Conservation (phyloP, 345 rosid genomes). For the Erysimum cheiranthoides region DNA sequence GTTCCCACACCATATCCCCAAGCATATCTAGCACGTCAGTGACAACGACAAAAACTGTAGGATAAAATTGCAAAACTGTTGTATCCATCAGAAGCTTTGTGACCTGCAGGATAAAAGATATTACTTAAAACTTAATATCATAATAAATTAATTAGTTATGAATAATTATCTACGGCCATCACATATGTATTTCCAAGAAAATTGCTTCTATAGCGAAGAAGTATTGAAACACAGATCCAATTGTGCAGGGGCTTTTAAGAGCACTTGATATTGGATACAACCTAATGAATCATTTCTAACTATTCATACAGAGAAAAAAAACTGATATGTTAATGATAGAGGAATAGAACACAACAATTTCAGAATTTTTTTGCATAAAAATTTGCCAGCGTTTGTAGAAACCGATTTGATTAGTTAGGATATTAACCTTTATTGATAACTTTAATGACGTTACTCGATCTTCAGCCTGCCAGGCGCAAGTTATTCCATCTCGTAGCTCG, state of each 20-base stretch:
- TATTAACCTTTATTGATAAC: conserved; percentile 74
- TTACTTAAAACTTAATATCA: background rate
- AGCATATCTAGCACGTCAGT: conserved; percentile 87
- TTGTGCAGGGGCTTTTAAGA: background rate
- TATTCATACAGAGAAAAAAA: background rate
- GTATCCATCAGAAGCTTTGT: conserved; percentile 93
- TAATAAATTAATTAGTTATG: conserved; percentile 1
- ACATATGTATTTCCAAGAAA: background rate
- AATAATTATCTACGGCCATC: background rate
- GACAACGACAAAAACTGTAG: conserved; percentile 84
- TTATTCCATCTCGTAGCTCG: conserved; percentile 80
- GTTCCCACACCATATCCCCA: conserved; percentile 94
- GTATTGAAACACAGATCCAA: conserved; percentile 1
- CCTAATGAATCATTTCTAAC: background rate
- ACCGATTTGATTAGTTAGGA: conserved; percentile 20
- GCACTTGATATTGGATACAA: background rate
- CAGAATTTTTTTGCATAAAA: background rate
- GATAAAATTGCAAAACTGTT: conserved; percentile 85
- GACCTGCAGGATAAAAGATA: conserved; percentile 59
- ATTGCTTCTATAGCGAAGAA: background rate
- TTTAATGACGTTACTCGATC: conserved; percentile 87
- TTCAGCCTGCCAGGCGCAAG: conserved; percentile 69
- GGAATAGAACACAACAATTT: conserved; percentile 13
- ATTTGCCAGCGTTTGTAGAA: conserved; percentile 13
- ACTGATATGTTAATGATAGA: conserved; percentile 1